A percentile compares a stretch with the other conserved stretches of the same genome.
Conservation (phyloP, 495 filamentous ascomycete genomes). For the Penicillium bialowiezense region DNA sequence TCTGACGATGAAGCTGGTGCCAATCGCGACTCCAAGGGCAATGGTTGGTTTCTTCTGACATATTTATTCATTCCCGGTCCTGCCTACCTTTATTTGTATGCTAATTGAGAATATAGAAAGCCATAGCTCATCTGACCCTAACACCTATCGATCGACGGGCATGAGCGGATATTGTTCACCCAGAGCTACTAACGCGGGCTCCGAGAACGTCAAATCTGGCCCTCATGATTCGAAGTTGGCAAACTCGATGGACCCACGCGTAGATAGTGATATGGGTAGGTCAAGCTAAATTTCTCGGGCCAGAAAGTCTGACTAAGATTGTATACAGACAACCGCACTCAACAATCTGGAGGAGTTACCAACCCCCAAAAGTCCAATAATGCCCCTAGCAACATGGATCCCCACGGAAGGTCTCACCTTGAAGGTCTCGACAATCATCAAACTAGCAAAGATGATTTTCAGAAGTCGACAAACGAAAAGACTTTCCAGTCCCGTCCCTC, state of each 20-base stretch:
- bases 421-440: conserved; percentile 1
- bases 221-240: conserved; percentile 37
- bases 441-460: conserved; percentile 2
- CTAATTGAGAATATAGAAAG: not conserved
- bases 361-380: not conserved
- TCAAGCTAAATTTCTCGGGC: not conserved
- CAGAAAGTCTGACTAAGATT: not conserved
- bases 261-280: conserved; percentile 41
- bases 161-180: not conserved
- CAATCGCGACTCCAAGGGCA: not conserved
- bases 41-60: not conserved
- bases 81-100: too few species aligned
- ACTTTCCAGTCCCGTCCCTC: not conserved
- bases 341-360: not conserved
- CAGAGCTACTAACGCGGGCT: not conserved
- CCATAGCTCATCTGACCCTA: not conserved
- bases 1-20: not conserved
- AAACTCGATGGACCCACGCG: conserved; percentile 51
- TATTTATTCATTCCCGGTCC: not conserved
- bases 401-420: not conserved
- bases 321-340: conserved; percentile 7
- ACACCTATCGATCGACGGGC: not conserved
- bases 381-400: not conserved
- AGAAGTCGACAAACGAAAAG: conserved; percentile 3
- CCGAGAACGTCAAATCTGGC: conserved; percentile 16